Evolutionary conservation across 768 basidiomycete species (phyloP), one percentile per base, ranked within the genome.

Genomic region (Phylloporus sp.): DNA sequence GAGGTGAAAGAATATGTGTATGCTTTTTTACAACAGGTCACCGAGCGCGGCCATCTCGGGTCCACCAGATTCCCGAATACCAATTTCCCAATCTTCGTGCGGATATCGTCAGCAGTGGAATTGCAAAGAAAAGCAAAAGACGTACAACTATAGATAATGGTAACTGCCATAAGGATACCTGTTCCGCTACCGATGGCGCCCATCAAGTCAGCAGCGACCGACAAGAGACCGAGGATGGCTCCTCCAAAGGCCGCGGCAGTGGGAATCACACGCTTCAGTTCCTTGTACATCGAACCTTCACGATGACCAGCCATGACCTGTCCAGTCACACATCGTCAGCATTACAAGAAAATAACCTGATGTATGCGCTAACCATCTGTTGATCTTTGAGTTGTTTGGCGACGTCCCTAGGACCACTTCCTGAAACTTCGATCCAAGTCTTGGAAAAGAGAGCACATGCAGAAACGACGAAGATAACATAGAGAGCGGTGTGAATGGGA

Each of bases 401-500:
- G 46, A 99, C 84, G 58, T 99, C 95, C 37, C 96, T 72, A 10
- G 95, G 96, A 17, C 96, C 92, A 44, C 85, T 88, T 14, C 96
- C 95, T 3, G 93, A 97, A 27, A 98, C 91, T 59, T 98, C 95
- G 54, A 99, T 98, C 95, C 96, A 99, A 1, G 95, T 97, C 79
- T 98, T 98, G 63, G 90, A 94, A 76, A 98, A 99, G 55, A 97
- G 76, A 13, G 96, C 95, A 63, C 94, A 98, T 14, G 93, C 91
- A 27, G 86, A 80, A 49, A 94, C 77, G 73, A 95, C 95, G 73
- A 97, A 98, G 6, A 79, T 67, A 65, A 99, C 82, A 69, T 97
- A 96, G 58, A 96, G 72, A 18, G 78, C 76, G 1, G 91, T 93
- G 72, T 98, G 96, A 60, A 98, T 81, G 1, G 96, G 96, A 68